Percentiles rank a stretch among this genome's conserved stretches.
phyloP scores from a whole-genome alignment of 768 basidiomycete species.

The Russula vinacea region DNA sequence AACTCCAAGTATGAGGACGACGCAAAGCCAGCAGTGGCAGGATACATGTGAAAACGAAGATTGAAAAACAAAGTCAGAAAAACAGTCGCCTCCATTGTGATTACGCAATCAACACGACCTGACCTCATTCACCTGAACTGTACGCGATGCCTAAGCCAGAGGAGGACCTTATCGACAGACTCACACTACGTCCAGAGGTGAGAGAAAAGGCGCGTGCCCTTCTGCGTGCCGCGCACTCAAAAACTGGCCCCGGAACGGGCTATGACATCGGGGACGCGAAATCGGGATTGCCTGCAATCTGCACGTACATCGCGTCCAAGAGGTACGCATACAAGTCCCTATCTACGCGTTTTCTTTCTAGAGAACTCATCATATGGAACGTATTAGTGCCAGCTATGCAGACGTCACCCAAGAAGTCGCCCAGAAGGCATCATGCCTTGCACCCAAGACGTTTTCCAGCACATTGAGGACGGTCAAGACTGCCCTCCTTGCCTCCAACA shows the following conservation, averaged over 20 bases:
- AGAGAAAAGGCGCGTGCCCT: slow-evolving; percentile 37
- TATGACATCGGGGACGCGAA: slow-evolving; percentile 41
- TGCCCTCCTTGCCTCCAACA: slow-evolving; percentile 25
- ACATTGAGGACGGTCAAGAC: slow-evolving; percentile 33
- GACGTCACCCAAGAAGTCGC: slow-evolving; percentile 36
- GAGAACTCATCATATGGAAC: background rate
- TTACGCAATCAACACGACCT: slow-evolving; percentile 13
- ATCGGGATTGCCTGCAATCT: slow-evolving; percentile 48
- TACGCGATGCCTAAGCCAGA: slow-evolving; percentile 23
- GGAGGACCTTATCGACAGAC: slow-evolving; percentile 24
- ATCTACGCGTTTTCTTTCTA: background rate
- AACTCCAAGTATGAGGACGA: background rate
- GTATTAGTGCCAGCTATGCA: slow-evolving; percentile 33
- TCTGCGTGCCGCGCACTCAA: slow-evolving; percentile 40
- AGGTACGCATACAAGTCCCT: slow-evolving; percentile 36
- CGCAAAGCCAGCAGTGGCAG: background rate
- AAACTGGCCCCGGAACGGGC: slow-evolving; percentile 51
- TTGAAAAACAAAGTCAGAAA: too few relatives aligned
- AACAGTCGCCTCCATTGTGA: background rate
- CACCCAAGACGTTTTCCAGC: slow-evolving; percentile 33
- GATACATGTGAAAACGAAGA: background rate
- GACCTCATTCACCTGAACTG: background rate
- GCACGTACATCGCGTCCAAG: slow-evolving; percentile 50
- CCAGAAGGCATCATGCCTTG: slow-evolving; percentile 37
- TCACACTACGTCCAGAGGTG: slow-evolving; percentile 35